phyloP scores from a whole-genome alignment of 2,329 filamentous ascomycete species.

The Verticillium longisporum region DNA sequence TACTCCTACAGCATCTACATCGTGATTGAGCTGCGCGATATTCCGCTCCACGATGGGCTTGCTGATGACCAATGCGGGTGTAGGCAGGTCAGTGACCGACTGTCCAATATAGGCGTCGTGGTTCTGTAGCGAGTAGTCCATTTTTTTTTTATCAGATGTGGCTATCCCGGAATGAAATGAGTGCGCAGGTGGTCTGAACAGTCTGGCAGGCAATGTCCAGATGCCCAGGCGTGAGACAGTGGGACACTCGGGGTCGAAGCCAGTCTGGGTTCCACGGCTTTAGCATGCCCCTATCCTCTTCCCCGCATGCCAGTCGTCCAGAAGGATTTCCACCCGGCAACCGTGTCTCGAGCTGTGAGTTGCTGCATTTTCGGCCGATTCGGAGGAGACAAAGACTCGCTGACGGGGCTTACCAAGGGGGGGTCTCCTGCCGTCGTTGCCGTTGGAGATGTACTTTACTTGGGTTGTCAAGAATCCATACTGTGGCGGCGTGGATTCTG shows the following conservation, averaged over 20 bases:
- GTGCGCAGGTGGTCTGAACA: neutral
- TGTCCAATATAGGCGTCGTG: conserved; percentile 27
- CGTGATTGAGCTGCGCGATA: conserved; percentile 23
- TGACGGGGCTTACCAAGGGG: neutral
- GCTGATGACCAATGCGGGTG: conserved; percentile 30
- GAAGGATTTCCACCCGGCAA: neutral
- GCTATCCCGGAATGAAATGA: no score
- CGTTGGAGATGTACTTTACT: neutral
- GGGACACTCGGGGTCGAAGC: neutral
- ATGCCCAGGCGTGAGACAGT: neutral
- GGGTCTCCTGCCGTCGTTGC: neutral
- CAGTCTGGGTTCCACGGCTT: neutral
- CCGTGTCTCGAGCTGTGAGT: neutral
- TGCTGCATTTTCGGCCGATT: neutral
- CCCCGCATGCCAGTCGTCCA: neutral
- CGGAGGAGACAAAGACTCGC: neutral
- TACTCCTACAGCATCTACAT: conserved; percentile 30
- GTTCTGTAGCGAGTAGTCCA: conserved; percentile 22
- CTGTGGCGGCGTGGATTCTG: no score
- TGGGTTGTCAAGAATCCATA: no score
- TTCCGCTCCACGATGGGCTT: conserved; percentile 29
- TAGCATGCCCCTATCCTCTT: neutral
- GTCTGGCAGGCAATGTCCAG: neutral
- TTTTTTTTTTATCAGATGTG: conserved; percentile 2
- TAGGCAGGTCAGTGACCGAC: conserved; percentile 25